Conservation (phyloP, 495 filamentous ascomycete species). For the Friedmanniomyces endolithicus region DNA sequence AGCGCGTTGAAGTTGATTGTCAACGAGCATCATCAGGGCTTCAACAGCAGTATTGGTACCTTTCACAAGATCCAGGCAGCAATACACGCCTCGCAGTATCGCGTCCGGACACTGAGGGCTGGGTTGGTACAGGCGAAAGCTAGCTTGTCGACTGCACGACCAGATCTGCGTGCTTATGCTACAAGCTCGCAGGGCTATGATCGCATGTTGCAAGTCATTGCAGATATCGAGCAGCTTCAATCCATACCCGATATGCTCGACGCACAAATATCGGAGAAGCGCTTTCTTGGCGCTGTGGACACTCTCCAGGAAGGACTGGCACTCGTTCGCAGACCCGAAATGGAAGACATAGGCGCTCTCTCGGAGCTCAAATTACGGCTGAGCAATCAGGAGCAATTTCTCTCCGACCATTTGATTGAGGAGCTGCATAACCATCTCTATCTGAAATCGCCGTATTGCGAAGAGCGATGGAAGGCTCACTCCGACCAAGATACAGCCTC, state of each 20-base stretch:
- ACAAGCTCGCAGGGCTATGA: slow-evolving; percentile 82
- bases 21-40: slow-evolving; percentile 97
- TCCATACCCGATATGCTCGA: slow-evolving; percentile 87
- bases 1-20: slow-evolving; percentile 87
- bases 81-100: slow-evolving; percentile 75
- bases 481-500: slow-evolving; percentile 20
- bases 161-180: slow-evolving; percentile 79
- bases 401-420: slow-evolving; percentile 91
- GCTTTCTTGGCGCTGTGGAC: slow-evolving; percentile 85
- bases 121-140: slow-evolving; percentile 71
- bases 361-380: slow-evolving; percentile 78
- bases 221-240: slow-evolving; percentile 77
- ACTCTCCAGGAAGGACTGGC: slow-evolving; percentile 76
- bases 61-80: slow-evolving; percentile 96
- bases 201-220: slow-evolving; percentile 71
- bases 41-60: slow-evolving; percentile 97
- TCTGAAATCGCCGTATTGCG: slow-evolving; percentile 90
- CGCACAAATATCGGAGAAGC: slow-evolving; percentile 86
- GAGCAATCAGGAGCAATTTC: slow-evolving; percentile 76
- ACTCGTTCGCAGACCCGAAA: slow-evolving; percentile 69
- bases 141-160: slow-evolving; percentile 68
- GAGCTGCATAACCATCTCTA: slow-evolving; percentile 96
- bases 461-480: slow-evolving; percentile 79
- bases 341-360: slow-evolving; percentile 84
- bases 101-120: slow-evolving; percentile 69